A percentile compares a stretch with the other conserved stretches of the same genome.
These are phyloP conservation scores for Russula lepida DNA, from an alignment of 768 basidiomycete species.

Conservation along the genomic window DNA sequence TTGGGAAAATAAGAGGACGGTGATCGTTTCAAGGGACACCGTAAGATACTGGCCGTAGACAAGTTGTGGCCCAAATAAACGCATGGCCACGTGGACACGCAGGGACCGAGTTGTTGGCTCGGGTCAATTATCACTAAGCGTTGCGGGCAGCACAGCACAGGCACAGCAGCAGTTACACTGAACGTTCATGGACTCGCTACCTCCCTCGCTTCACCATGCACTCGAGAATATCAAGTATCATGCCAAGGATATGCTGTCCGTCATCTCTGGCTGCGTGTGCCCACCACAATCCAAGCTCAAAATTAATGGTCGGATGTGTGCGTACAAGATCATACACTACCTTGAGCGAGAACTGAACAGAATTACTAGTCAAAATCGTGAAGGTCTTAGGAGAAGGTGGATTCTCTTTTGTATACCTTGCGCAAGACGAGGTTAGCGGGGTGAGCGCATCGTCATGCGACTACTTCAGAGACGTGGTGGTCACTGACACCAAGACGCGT, in stretches of 20 bases:
- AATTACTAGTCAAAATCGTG: constrained; percentile 65
- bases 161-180: neutral
- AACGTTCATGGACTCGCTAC: constrained; percentile 11
- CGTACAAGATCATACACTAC: constrained; percentile 28
- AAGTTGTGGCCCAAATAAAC: too few species aligned
- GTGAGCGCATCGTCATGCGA: constrained; percentile 36
- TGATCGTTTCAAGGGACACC: too few species aligned
- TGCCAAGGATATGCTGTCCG: constrained; percentile 75
- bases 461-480: constrained; percentile 14
- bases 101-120: neutral
- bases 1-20: too few species aligned
- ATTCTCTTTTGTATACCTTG: constrained; percentile 86
- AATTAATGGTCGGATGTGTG: constrained; percentile 92
- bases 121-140: too few species aligned
- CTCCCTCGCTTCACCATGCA: constrained; percentile 26
- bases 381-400: constrained; percentile 95
- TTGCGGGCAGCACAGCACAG: neutral
- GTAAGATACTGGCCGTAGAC: too few species aligned
- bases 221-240: constrained; percentile 60
- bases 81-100: neutral
- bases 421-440: constrained; percentile 78
- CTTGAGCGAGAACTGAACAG: neutral
- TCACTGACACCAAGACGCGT: neutral
- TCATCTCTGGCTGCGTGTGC: constrained; percentile 73
- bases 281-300: constrained; percentile 81